Conservation (phyloP, 352 stramenopile genomes). For the Globisporangium alternatum region DNA sequence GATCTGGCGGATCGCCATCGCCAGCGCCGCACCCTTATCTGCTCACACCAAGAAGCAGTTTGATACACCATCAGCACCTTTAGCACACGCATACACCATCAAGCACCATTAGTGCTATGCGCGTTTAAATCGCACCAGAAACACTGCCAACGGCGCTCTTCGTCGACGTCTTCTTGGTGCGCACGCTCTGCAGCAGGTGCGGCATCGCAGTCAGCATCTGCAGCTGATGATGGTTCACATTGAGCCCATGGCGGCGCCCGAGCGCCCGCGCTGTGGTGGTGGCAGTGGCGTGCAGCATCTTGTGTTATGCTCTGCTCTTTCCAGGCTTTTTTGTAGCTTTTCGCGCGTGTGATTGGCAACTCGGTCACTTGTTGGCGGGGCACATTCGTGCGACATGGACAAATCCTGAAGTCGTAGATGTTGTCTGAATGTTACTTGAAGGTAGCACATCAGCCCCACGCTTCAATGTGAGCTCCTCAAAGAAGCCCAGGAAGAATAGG, state of each 20-base stretch:
- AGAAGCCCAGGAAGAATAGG: constrained; percentile 1
- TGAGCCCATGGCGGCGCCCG: not conserved
- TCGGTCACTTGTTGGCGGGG: not conserved
- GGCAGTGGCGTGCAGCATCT: constrained; percentile 2
- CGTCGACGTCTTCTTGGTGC: constrained; percentile 20
- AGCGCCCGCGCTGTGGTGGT: not conserved
- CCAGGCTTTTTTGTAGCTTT: not conserved
- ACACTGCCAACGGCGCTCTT: constrained; percentile 15
- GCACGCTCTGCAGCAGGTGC: constrained; percentile 11
- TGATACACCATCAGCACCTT: not conserved
- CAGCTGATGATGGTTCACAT: not conserved
- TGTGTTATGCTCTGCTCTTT: not conserved
- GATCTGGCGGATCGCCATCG: constrained; percentile 94
- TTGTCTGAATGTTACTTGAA: not conserved
- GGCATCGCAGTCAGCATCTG: not conserved
- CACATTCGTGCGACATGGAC: not conserved
- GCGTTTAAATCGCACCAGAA: not conserved
- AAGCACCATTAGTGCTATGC: no score
- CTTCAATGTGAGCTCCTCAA: constrained; percentile 14
- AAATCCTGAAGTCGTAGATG: not conserved
- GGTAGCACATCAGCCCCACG: not conserved
- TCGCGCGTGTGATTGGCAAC: constrained; percentile 9
- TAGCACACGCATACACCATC: not conserved
- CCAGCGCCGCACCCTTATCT: constrained; percentile 87
- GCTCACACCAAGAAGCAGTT: not conserved